A percentile compares a stretch with the other conserved stretches of the same genome.
phyloP scores from a whole-genome alignment of 306 rosid species.

The Corylus avellana region DNA sequence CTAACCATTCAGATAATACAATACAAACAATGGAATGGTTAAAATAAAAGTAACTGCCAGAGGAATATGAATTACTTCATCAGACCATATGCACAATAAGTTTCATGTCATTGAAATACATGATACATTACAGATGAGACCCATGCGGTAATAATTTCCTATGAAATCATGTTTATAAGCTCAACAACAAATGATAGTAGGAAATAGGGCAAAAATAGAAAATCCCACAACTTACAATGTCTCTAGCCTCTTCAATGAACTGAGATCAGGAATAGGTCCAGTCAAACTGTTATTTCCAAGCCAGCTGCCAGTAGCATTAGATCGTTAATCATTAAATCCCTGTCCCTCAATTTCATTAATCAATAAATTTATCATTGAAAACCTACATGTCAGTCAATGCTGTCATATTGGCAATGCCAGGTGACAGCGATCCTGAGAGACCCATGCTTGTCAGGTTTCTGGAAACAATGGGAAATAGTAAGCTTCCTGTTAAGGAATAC shows the following conservation, averaged over 20 bases:
- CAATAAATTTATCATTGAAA: not conserved
- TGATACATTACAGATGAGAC: not conserved
- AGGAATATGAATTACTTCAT: conserved; percentile 17
- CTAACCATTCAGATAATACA: conserved; percentile 26
- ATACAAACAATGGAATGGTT: not conserved
- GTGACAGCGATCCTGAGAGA: conserved; percentile 79
- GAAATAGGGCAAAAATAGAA: not conserved
- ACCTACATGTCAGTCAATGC: conserved; percentile 75
- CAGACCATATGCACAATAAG: conserved; percentile 9
- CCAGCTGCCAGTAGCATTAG: conserved; percentile 54
- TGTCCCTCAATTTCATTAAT: conserved; percentile 7
- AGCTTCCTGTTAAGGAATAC: conserved; percentile 27
- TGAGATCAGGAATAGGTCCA: conserved; percentile 80
- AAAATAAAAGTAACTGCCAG: conserved; percentile 6
- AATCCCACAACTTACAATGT: conserved; percentile 63
- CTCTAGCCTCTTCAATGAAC: conserved; percentile 60
- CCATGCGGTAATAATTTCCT: not conserved
- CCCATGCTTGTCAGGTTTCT: conserved; percentile 85
- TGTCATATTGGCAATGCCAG: conserved; percentile 77
- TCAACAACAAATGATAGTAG: conserved; percentile 16
- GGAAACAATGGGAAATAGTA: conserved; percentile 40
- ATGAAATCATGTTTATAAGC: conserved; percentile 17
- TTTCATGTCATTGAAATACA: conserved; percentile 18
- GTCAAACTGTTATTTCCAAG: conserved; percentile 79
- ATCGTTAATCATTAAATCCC: conserved; percentile 26